Evolutionary conservation across 2,329 filamentous ascomycete genomes (phyloP), one percentile per base, ranked within the genome.

Genomic region (Aspergillus quadrilineatus): DNA sequence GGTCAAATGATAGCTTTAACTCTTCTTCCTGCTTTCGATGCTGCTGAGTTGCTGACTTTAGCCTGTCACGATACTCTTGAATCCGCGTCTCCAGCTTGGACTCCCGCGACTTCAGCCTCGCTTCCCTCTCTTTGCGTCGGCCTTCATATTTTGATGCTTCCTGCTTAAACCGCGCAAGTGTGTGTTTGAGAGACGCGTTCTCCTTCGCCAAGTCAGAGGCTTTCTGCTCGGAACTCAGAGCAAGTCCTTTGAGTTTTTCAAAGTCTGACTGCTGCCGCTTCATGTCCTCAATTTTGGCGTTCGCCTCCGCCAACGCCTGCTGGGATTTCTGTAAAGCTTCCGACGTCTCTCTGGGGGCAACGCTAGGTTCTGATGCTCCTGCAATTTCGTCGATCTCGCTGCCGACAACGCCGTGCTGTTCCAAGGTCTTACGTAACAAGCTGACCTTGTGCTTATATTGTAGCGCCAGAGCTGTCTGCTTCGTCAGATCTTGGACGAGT

Each of bases 361-460:
- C 30, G 14, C 64, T 58, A 17, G 58, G 55, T 10, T 67, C 67
- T 0, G 57, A 49, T 22, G 66, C 56, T n/a, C 68, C 67, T 12
- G 54, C 50, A 28, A 57, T 46, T 32, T 65, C 60, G 22, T 60
- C 58, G 7, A 62, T 62, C 22, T 68, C 68, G 34, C 55, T 60
- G 3, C 68, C 65, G 10, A 77, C 64, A n/a, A 76, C 69, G 4
- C 73, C 73, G 57, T 77, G 73, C 36, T 65, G 64, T 57, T 77
- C 73, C 22, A 77, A 66, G 6, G 66, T 60, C 53, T 69, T 71
- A 53, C 75, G 73, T 37, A 77, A 54, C 29, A 64, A 65, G 29
- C 68, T 69, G 10, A 71, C 75, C 52, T 75, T 75, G 48, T 77
- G 73, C 59, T 77, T 78, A 56, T 78, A 77, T 50, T 76, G 71